phyloP scores from a whole-genome alignment of 2,329 filamentous ascomycete genomes.

The Claviceps sp. region DNA sequence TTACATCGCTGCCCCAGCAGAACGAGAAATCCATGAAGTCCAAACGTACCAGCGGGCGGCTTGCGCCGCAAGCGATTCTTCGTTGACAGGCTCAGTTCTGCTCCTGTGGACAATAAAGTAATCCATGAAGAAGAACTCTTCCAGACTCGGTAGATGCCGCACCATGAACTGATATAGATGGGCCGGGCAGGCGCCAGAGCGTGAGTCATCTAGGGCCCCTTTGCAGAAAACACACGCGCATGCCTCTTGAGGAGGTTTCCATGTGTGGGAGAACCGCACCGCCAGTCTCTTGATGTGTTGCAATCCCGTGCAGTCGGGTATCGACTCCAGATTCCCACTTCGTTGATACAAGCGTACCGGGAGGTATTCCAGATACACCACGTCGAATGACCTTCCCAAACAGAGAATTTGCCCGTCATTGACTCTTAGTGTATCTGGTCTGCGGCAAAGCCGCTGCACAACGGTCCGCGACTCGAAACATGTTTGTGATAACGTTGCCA shows the following conservation, averaged over 20 bases:
- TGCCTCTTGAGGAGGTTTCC: constrained; percentile 19
- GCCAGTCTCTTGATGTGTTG: constrained; percentile 25
- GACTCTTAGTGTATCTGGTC: constrained; percentile 13
- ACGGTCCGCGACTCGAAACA: constrained; percentile 16
- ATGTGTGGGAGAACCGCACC: constrained; percentile 28
- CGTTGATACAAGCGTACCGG: constrained; percentile 15
- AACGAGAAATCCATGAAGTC: too few species aligned
- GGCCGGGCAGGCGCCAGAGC: constrained; percentile 19
- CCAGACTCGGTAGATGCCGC: constrained; percentile 26
- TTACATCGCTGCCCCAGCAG: neutral
- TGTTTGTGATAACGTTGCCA: constrained; percentile 14
- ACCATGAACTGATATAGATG: constrained; percentile 32
- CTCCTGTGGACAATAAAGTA: constrained; percentile 24
- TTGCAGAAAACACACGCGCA: constrained; percentile 22
- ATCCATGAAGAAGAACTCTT: constrained; percentile 32
- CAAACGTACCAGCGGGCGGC: neutral
- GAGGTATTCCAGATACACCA: constrained; percentile 23
- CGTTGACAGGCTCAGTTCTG: neutral
- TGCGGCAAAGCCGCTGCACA: constrained; percentile 10
- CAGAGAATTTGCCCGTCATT: constrained; percentile 16
- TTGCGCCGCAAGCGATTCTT: neutral
- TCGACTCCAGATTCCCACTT: constrained; percentile 14
- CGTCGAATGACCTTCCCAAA: constrained; percentile 16
- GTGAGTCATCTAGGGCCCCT: constrained; percentile 14
- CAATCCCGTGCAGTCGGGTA: constrained; percentile 16